These are phyloP conservation scores for Chrysoporthe puriensis DNA, from an alignment of 2,329 filamentous ascomycete species.

Conservation along the genomic window DNA sequence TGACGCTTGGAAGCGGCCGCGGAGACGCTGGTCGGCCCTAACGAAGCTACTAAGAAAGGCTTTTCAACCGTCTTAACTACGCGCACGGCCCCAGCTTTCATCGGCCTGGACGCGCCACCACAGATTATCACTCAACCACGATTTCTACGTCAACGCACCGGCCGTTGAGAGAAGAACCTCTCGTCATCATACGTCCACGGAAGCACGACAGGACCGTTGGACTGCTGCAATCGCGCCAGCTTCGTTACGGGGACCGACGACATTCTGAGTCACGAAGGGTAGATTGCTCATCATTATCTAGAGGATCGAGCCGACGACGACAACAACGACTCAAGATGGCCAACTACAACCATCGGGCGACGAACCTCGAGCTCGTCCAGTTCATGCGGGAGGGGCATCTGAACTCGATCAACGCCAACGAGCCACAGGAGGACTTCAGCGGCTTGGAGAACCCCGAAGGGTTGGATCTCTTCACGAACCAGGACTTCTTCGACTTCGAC, in stretches of 20 bases:
- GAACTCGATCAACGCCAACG: slow-evolving; percentile 70
- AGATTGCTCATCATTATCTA: background rate
- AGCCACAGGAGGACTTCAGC: slow-evolving; percentile 62
- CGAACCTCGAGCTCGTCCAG: slow-evolving; percentile 89
- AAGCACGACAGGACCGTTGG: background rate
- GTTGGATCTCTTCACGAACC: slow-evolving; percentile 79
- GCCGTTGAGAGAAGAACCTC: background rate
- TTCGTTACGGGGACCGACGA: background rate
- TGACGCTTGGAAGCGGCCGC: slow-evolving; percentile 17
- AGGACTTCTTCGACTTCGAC: slow-evolving; percentile 81
- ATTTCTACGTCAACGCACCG: background rate
- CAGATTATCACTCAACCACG: background rate
- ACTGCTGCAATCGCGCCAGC: background rate
- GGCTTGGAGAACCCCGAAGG: slow-evolving; percentile 63
- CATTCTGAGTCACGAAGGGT: background rate
- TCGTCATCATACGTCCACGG: background rate
- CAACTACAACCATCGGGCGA: slow-evolving; percentile 74
- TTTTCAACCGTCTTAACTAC: slow-evolving; percentile 10
- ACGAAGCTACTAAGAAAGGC: slow-evolving; percentile 26
- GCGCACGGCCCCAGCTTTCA: background rate
- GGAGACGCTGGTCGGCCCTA: slow-evolving; percentile 23
- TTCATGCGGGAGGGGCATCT: slow-evolving; percentile 75
- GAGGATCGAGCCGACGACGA: background rate
- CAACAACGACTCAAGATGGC: slow-evolving; percentile 58
- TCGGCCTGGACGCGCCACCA: background rate